Evolutionary conservation across 768 basidiomycete genomes (phyloP), one percentile per base, ranked within the genome.

Genomic region (Botryobasidium botryosum): DNA sequence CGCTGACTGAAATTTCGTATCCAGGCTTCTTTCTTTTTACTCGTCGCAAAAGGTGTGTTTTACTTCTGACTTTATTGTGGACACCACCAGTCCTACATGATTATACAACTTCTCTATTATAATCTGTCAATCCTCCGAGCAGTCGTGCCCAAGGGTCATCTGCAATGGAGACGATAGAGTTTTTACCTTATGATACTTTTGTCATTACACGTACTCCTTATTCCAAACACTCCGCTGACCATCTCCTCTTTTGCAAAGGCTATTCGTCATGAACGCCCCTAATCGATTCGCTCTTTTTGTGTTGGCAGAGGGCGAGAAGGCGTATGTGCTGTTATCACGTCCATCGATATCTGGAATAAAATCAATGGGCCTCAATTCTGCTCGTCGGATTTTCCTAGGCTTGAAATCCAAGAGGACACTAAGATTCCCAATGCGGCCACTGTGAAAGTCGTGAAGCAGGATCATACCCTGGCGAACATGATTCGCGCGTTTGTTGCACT

Each of bases 361-460:
- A n/a, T n/a, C n/a, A n/a, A 15, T 26, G 23, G 10, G 28, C 40
- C 20, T 6, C 6, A 36, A 31, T n/a, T 31, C 17, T 33, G 17
- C 10, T 33, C 32, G 32, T 33, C 32, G 35, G 43, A n/a, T 44
- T 28, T 32, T 39, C 46, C 20, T 57, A 96, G 91, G 36, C 76
- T 97, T 45, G 84, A 88, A 55, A 69, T 97, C 35, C 75, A 72
- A 0, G 91, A 97, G 62, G 94, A 99, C 63, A 91, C 87, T 35
- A 96, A 94, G 65, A 87, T 97, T 50, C 91, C 91, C 0, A 94
- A 96, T 55, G 90, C 94, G 2, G 92, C 92, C 15, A 92, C 91
- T 0, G 75, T 99, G 51, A 87, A 86, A 54, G 69, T 99, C 54
- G 69, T 85, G 49, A 96, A 96, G 65, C 92, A 99, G 59, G 94